Percentiles rank a stretch among this genome's conserved stretches.
These are phyloP conservation scores for Polymyxa betae DNA, from an alignment of 208 protist species.

Conservation along the genomic window DNA sequence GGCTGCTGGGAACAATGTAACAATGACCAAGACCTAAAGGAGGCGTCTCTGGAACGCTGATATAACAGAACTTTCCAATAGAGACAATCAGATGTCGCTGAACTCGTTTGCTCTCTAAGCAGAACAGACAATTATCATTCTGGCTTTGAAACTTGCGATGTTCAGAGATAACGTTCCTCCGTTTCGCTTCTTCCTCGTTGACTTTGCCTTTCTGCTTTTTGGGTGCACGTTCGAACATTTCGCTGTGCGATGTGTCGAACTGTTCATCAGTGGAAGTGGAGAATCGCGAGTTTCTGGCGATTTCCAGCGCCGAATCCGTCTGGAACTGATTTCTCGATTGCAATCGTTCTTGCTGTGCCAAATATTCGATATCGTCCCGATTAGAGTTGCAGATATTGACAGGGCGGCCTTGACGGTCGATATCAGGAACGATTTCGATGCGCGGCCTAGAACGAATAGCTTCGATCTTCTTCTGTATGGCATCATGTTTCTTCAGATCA, in stretches of 20 bases:
- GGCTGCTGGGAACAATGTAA: neutral
- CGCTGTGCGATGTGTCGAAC: neutral
- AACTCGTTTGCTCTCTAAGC: neutral
- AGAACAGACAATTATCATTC: neutral
- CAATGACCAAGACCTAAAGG: slow-evolving; percentile 23
- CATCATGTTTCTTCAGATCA: neutral
- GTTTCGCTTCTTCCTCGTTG: neutral
- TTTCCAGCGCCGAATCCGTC: neutral
- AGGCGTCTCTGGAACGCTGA: neutral
- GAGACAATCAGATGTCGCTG: slow-evolving; percentile 10
- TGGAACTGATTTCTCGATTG: neutral
- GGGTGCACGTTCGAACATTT: neutral
- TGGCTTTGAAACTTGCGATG: neutral
- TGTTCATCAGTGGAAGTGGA: slow-evolving; percentile 13
- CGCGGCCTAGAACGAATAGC: neutral
- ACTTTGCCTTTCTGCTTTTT: neutral
- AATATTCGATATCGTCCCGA: neutral
- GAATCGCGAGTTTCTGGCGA: neutral
- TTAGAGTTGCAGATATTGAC: neutral
- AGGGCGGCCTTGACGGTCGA: neutral
- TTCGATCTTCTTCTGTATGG: slow-evolving; percentile 3
- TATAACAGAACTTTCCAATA: slow-evolving; percentile 30
- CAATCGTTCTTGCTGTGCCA: neutral
- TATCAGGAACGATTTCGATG: neutral
- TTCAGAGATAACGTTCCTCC: neutral